Conservation (phyloP, 257 asterid genomes). For the Ligustrum vulgare region DNA sequence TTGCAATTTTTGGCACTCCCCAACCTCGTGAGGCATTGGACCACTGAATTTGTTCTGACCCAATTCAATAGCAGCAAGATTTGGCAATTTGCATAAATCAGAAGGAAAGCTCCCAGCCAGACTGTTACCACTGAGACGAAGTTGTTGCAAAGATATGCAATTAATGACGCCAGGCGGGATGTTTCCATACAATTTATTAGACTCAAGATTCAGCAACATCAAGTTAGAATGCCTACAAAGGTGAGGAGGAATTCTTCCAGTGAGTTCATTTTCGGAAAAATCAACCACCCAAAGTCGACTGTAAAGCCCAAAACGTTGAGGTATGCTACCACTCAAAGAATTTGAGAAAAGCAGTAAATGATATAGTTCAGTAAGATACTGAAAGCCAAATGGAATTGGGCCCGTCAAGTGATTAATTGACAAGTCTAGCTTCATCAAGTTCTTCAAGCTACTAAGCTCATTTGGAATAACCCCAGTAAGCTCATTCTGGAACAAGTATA, state of each 20-base stretch:
- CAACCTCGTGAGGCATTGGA: conserved; percentile 59
- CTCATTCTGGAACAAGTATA: conserved; percentile 69
- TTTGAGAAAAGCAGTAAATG: conserved; percentile 80
- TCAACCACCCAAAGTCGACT: conserved; percentile 85
- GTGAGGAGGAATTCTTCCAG: conserved; percentile 72
- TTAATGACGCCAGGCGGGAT: conserved; percentile 64
- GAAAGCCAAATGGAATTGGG: conserved; percentile 80
- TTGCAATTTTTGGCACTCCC: conserved; percentile 69
- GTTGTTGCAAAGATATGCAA: conserved; percentile 65
- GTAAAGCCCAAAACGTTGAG: conserved; percentile 68
- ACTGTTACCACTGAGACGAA: conserved; percentile 63
- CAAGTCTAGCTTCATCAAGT: conserved; percentile 71
- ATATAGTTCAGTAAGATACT: conserved; percentile 51
- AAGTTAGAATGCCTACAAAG: conserved; percentile 58
- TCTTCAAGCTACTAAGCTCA: conserved; percentile 59
- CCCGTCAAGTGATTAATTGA: conserved; percentile 79
- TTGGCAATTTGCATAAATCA: conserved; percentile 59
- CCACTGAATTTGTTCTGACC: conserved; percentile 74
- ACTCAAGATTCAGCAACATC: conserved; percentile 73
- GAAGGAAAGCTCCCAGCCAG: conserved; percentile 71
- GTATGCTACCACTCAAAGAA: conserved; percentile 63
- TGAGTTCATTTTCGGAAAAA: conserved; percentile 61
- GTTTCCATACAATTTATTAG: conserved; percentile 57
- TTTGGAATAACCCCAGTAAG: conserved; percentile 76
- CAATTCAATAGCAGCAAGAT: conserved; percentile 79